Conservation (phyloP, 768 basidiomycete species). For the Cyclocybe aegerita region DNA sequence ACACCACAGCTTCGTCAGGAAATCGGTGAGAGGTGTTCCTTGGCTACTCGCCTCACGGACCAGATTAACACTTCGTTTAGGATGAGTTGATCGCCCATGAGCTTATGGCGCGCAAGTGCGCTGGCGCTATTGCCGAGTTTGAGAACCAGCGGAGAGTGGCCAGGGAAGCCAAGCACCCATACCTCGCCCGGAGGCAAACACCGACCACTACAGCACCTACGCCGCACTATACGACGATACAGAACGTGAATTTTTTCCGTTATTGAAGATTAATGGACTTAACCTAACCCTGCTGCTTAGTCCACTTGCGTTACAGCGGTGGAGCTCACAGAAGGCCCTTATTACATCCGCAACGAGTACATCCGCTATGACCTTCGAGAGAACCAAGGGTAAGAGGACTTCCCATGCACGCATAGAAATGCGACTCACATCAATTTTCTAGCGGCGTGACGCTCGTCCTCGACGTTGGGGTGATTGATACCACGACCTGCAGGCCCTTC, state of each 20-base stretch:
- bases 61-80: background rate
- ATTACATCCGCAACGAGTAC: constrained; percentile 27
- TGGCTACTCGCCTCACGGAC: no score
- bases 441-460: constrained; percentile 33
- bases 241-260: background rate
- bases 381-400: constrained; percentile 17
- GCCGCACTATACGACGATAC: constrained; percentile 2
- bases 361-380: constrained; percentile 25
- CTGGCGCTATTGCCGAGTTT: constrained; percentile 3
- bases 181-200: background rate
- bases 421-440: background rate
- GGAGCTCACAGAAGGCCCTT: constrained; percentile 6
- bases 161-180: background rate
- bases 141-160: background rate
- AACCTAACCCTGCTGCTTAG: background rate
- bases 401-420: no score
- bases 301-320: background rate
- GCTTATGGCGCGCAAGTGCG: background rate
- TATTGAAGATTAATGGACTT: background rate
- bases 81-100: background rate
- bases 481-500: constrained; percentile 34
- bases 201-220: background rate
- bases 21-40: no score
- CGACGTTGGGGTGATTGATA: constrained; percentile 36
- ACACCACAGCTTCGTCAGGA: no score